phyloP scores from a whole-genome alignment of 768 basidiomycete genomes.

The Mycena venus region DNA sequence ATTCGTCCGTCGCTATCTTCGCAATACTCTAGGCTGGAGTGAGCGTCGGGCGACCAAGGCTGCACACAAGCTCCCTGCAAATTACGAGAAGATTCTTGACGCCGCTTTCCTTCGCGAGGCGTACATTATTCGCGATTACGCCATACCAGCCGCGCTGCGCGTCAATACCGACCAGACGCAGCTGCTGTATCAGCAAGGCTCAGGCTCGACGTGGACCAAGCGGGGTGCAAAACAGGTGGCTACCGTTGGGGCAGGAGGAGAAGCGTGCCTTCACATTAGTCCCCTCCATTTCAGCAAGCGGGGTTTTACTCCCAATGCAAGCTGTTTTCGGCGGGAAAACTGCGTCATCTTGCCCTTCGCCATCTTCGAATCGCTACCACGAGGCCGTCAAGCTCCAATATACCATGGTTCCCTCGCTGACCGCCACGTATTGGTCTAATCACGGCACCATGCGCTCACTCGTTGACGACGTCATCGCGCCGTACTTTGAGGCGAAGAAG shows the following conservation, averaged over 20 bases:
- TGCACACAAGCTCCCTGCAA: not conserved
- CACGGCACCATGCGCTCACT: not conserved
- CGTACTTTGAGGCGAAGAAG: not conserved
- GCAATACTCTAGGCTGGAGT: not conserved
- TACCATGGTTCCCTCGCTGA: not conserved
- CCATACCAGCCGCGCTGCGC: not conserved
- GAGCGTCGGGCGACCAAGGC: not conserved
- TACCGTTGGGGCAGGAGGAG: not conserved
- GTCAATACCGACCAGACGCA: not conserved
- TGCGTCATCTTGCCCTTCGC: not conserved
- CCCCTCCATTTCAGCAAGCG: not conserved
- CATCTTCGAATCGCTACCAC: not conserved
- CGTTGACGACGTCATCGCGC: not conserved
- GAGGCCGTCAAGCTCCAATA: not conserved
- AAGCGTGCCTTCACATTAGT: not conserved
- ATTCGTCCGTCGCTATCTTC: not conserved
- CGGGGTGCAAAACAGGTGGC: not conserved
- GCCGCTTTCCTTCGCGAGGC: not conserved
- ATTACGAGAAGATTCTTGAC: not conserved
- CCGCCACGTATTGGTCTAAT: not conserved
- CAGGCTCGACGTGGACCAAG: not conserved
- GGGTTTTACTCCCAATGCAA: not conserved
- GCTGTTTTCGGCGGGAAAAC: not conserved
- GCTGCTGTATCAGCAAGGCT: not conserved
- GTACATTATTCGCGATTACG: not conserved